Conservation (phyloP, 2,329 filamentous ascomycete species). For the Didymella pomorum region DNA sequence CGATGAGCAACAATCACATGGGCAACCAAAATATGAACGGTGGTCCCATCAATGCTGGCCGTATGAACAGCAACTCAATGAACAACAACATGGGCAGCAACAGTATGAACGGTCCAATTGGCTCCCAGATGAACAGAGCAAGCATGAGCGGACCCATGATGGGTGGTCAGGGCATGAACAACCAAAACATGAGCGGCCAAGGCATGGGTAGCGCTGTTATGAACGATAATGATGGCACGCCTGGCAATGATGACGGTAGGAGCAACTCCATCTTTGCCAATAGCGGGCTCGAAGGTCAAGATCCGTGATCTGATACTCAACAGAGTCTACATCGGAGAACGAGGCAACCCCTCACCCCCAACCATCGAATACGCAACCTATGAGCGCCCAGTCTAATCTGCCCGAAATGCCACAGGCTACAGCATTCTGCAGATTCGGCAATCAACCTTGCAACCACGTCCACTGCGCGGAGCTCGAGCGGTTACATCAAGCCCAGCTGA, state of each 20-base stretch:
- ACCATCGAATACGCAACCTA: constrained; percentile 1
- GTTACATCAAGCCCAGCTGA: constrained; percentile 11
- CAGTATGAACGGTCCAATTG: constrained; percentile 21
- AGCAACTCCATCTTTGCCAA: constrained; percentile 32
- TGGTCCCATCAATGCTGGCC: constrained; percentile 22
- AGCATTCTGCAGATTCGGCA: constrained; percentile 12
- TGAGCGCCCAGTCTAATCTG: constrained; percentile 1
- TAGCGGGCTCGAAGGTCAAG: constrained; percentile 30
- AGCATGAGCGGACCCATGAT: constrained; percentile 11
- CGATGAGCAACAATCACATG: constrained; percentile 24
- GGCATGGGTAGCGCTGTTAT: constrained; percentile 17
- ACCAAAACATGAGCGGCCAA: constrained; percentile 24
- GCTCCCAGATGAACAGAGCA: constrained; percentile 7
- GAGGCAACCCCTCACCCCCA: constrained; percentile 8
- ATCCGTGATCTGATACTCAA: constrained; percentile 23
- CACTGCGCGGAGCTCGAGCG: constrained; percentile 21
- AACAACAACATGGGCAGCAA: constrained; percentile 25
- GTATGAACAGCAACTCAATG: constrained; percentile 23
- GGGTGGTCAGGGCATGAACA: constrained; percentile 1
- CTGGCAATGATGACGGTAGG: constrained; percentile 31
- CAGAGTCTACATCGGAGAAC: constrained; percentile 18
- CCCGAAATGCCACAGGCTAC: constrained; percentile 6
- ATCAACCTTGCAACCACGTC: constrained; percentile 17
- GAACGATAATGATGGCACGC: constrained; percentile 29
- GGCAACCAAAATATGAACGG: constrained; percentile 22